A percentile compares a stretch with the other conserved stretches of the same genome.
phyloP scores from a whole-genome alignment of 306 rosid species.

The Cotoneaster glaucophyllus region DNA sequence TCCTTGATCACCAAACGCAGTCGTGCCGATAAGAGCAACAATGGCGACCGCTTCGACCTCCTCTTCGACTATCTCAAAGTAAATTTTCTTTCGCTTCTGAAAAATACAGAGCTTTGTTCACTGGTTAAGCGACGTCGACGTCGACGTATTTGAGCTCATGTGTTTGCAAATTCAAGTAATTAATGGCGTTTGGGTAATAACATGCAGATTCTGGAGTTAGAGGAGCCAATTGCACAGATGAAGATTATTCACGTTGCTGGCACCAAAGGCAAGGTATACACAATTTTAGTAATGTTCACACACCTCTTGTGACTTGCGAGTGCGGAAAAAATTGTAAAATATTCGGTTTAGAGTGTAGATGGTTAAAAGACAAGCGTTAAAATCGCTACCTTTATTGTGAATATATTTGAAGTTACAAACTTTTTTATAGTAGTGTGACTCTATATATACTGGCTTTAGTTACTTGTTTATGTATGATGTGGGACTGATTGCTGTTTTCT shows the following conservation, averaged over 20 bases:
- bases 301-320: neutral
- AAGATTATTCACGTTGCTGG: slow-evolving; percentile 97
- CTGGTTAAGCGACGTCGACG: neutral
- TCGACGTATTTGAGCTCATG: neutral
- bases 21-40: slow-evolving; percentile 66
- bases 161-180: neutral
- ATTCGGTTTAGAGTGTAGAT: neutral
- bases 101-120: neutral
- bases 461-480: slow-evolving; percentile 7
- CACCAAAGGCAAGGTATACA: slow-evolving; percentile 88
- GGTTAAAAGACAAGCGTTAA: neutral
- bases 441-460: neutral
- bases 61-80: slow-evolving; percentile 66
- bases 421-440: neutral
- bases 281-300: neutral
- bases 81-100: neutral
- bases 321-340: no score
- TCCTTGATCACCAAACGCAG: slow-evolving; percentile 77
- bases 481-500: slow-evolving; percentile 15
- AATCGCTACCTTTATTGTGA: neutral
- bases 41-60: slow-evolving; percentile 64
- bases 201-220: slow-evolving; percentile 72
- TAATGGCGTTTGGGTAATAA: no score
- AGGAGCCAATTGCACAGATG: slow-evolving; percentile 68
- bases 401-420: neutral